These are phyloP conservation scores for Keithomyces neogunnii DNA, from an alignment of 2,329 filamentous ascomycete species.

Conservation along the genomic window DNA sequence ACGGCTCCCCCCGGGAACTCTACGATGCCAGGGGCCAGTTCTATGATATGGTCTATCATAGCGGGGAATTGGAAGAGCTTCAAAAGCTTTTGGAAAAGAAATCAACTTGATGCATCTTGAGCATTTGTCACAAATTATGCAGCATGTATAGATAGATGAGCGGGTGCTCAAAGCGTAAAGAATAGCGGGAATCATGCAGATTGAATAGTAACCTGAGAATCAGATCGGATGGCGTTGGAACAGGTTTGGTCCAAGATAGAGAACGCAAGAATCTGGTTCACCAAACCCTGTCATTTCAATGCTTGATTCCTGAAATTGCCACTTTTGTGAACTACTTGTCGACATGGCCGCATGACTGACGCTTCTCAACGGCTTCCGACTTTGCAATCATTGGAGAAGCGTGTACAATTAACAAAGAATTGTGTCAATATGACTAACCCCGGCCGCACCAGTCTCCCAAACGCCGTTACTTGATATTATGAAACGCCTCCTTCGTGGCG, in stretches of 20 bases:
- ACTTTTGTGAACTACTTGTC: too few species aligned
- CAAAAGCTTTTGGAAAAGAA: slow-evolving; percentile 22
- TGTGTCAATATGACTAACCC: slow-evolving; percentile 1
- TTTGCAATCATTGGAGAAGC: not conserved
- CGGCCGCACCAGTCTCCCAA: slow-evolving; percentile 18
- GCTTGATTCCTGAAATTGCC: too few species aligned
- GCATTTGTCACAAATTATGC: too few species aligned
- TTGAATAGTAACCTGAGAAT: too few species aligned
- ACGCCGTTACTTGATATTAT: slow-evolving; percentile 16
- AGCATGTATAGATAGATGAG: not conserved
- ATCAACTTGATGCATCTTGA: not conserved
- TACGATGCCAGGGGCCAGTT: slow-evolving; percentile 37
- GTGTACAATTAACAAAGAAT: not conserved
- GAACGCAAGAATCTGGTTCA: too few species aligned
- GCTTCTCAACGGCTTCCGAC: too few species aligned
- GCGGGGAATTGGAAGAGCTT: slow-evolving; percentile 41
- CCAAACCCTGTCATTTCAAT: too few species aligned
- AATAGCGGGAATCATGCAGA: not conserved
- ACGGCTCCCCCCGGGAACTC: slow-evolving; percentile 38
- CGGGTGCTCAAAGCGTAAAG: not conserved
- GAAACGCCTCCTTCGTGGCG: not conserved
- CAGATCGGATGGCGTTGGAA: too few species aligned
- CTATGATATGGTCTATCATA: slow-evolving; percentile 47
- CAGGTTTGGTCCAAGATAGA: too few species aligned
- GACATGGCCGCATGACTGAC: too few species aligned